Base-by-base conservation (phyloP, 768 basidiomycete genomes). In the Termitomyces sp. region DNA sequence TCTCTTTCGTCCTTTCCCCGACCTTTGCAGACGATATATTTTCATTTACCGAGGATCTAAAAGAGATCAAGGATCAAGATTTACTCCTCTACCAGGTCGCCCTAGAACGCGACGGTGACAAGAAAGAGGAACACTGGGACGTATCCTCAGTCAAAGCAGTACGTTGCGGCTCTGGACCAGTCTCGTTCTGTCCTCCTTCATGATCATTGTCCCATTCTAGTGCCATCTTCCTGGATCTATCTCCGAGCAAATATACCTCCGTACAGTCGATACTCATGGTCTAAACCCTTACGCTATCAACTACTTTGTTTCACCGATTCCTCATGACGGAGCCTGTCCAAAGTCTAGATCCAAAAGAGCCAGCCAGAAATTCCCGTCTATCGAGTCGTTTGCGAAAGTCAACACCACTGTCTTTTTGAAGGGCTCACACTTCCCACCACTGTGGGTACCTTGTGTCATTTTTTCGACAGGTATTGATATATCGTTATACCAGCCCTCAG, bases 21-120 rank as follows among this genome's bases (percentile, higher is more conserved):
- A 70, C 74, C 4, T 64, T 81, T 42, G 61, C 65, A 15, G 63
- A 79, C 54, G 81, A 85, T 67, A 68, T 85, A 34, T 68, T 58
- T 42, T 62, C 73, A 11, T 79, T 83, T 61, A 63, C 75, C 42
- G 69, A 73, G 46, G 60, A 63, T 17, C 64, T 79, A 30, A 67
- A 74, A 26, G 51, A 65, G 38, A 53, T 70, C 30, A 71, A 68
- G 45, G 64, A 73, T 21, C 58, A 68, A 15, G 70, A 74, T 51
- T 69, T 71, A 9, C 76, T 80, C 15, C 69, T 86, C 53, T 91
- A 91, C 68, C 89, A 92, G 70, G 70, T 92, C 45, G 87, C 90
- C 44, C 72, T 93, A 59, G 73, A 80, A 48, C 78, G 72, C 38
- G 71, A 71, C 22, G 66, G 65, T 21, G 75, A 76, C 54, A 61